Percentiles rank a stretch among this genome's conserved stretches.
Conservation (phyloP, 345 rosid genomes). For the Nasturtium officinale region DNA sequence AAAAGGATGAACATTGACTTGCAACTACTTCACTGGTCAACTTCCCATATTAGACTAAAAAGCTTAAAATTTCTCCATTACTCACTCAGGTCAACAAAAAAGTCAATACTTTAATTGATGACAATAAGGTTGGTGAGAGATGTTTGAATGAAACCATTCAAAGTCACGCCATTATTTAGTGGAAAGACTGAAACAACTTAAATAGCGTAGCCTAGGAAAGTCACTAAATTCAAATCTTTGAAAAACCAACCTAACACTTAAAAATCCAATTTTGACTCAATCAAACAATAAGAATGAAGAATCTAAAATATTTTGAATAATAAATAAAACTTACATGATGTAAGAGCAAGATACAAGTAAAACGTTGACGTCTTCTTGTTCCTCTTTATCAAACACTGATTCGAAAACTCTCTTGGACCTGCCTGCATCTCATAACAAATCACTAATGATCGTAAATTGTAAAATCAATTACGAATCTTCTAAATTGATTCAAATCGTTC, state of each 20-base stretch:
- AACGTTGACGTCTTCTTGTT: conserved; percentile 75
- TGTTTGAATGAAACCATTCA: conserved; percentile 26
- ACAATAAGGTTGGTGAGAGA: conserved; percentile 22
- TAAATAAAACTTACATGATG: conserved; percentile 80
- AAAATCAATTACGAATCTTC: no score
- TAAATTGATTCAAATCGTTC: no score
- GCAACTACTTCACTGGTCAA: not conserved
- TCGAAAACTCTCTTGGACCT: conserved; percentile 67
- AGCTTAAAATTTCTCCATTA: not conserved
- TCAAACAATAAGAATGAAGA: not conserved
- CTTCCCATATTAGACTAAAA: not conserved
- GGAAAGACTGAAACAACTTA: conserved; percentile 44
- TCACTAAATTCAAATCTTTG: conserved; percentile 21
- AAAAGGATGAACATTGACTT: not conserved
- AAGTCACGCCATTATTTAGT: conserved; percentile 17
- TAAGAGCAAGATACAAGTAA: conserved; percentile 68
- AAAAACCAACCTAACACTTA: conserved; percentile 22
- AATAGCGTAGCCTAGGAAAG: conserved; percentile 27
- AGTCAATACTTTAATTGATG: conserved; percentile 38
- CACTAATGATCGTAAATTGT: no score
- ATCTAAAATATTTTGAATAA: not conserved
- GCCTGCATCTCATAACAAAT: conserved; percentile 54
- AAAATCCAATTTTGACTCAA: conserved; percentile 44
- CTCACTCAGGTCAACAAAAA: not conserved
- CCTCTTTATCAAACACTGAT: conserved; percentile 79